These are phyloP conservation scores for Quercus tomentella DNA, from an alignment of 331 rosid species.

Conservation along the genomic window DNA sequence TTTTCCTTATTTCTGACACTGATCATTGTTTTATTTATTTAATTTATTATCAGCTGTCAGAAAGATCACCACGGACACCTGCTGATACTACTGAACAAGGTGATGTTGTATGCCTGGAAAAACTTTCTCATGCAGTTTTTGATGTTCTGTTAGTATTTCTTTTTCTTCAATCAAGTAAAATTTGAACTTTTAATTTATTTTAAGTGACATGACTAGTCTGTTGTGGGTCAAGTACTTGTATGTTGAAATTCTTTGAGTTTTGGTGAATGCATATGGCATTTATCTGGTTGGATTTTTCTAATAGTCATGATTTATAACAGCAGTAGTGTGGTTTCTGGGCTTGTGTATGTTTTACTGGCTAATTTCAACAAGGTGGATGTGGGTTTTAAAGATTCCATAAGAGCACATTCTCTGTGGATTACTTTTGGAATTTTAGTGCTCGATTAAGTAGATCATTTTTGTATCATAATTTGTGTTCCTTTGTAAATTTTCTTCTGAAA, in stretches of 20 bases:
- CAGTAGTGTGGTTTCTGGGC: neutral
- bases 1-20: slow-evolving; percentile 15
- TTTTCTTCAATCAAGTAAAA: slow-evolving; percentile 28
- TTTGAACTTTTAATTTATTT: slow-evolving; percentile 19
- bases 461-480: neutral
- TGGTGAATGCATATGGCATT: neutral
- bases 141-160: slow-evolving; percentile 36
- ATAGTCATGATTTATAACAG: slow-evolving; percentile 3
- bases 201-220: slow-evolving; percentile 1
- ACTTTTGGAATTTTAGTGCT: neutral
- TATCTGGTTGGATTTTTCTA: neutral
- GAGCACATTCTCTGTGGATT: neutral
- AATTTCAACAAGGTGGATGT: neutral
- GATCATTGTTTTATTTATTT: slow-evolving; percentile 8
- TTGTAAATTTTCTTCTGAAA: neutral
- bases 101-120: slow-evolving; percentile 54
- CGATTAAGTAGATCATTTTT: neutral
- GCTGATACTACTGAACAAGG: slow-evolving; percentile 79
- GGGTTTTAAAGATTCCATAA: neutral
- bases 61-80: slow-evolving; percentile 54
- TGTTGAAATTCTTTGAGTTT: neutral
- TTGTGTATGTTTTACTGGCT: neutral
- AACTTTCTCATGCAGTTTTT: slow-evolving; percentile 43
- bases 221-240: neutral
- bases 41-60: slow-evolving; percentile 66